A percentile compares a stretch with the other conserved stretches of the same genome.
Evolutionary conservation across 1,284 basidiomycete species (phyloP).

Genomic region (Chalciporus piperatoides): DNA sequence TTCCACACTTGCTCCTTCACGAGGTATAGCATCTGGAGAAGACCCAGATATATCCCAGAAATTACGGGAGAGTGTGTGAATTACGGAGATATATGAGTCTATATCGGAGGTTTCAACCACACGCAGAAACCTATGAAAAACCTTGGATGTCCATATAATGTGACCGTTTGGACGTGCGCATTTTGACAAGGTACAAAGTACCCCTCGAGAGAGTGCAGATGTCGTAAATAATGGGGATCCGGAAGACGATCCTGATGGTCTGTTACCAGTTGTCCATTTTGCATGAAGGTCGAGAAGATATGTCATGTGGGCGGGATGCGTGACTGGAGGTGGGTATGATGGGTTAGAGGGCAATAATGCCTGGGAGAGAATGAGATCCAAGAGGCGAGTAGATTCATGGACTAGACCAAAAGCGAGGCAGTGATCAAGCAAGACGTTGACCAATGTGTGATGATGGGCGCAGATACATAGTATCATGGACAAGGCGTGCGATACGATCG

Average conservation of each 20-base stretch:
- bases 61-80: conserved; percentile 12
- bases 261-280: conserved; percentile 28
- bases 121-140: conserved; percentile 35
- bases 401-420: conserved; percentile 39
- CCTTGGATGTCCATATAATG: conserved; percentile 39
- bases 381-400: conserved; percentile 42
- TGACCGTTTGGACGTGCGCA: conserved; percentile 6
- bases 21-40: not conserved
- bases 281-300: conserved; percentile 38
- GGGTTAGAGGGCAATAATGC: conserved; percentile 26
- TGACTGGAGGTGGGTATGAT: conserved; percentile 27
- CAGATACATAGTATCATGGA: conserved; percentile 44
- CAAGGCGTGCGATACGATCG: conserved; percentile 50
- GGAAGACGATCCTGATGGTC: not conserved
- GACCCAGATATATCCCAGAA: conserved; percentile 12
- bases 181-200: conserved; percentile 18
- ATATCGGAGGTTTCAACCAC: conserved; percentile 19
- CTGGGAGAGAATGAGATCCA: conserved; percentile 39
- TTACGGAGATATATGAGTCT: conserved; percentile 23
- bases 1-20: not conserved
- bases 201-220: conserved; percentile 24
- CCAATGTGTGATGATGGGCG: conserved; percentile 43
- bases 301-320: conserved; percentile 42
- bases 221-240: conserved; percentile 25
- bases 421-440: conserved; percentile 46